These are phyloP conservation scores for Aureobasidium sp. DNA, from an alignment of 2,329 filamentous ascomycete genomes.

Conservation along the genomic window DNA sequence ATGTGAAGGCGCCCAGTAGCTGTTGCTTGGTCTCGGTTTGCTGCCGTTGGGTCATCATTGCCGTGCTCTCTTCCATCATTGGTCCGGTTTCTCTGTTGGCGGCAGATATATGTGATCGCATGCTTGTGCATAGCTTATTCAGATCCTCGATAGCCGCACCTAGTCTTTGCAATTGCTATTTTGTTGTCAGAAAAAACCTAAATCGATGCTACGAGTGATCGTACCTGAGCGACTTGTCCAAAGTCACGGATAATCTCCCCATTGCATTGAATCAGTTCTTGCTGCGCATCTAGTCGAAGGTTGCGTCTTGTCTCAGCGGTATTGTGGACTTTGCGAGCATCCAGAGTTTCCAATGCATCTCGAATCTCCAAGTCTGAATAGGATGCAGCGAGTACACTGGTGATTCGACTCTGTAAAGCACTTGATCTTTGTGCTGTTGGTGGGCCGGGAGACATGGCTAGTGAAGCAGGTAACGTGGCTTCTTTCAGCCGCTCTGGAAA, in stretches of 20 bases:
- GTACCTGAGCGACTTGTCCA: constrained; percentile 75
- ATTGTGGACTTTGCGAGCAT: constrained; percentile 62
- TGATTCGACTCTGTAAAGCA: constrained; percentile 73
- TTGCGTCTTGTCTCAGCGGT: constrained; percentile 70
- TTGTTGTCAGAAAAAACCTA: background rate
- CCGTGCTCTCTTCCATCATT: constrained; percentile 67
- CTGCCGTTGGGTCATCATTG: constrained; percentile 62
- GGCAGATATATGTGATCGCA: constrained; percentile 68
- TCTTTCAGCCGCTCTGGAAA: constrained; percentile 10
- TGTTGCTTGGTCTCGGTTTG: constrained; percentile 73
- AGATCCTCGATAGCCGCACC: constrained; percentile 68
- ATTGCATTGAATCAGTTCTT: constrained; percentile 88
- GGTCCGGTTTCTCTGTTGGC: constrained; percentile 67
- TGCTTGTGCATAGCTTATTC: constrained; percentile 70
- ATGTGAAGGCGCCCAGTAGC: constrained; percentile 66
- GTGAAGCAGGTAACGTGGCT: background rate
- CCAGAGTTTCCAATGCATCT: constrained; percentile 71
- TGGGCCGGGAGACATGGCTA: background rate
- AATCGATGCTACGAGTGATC: background rate
- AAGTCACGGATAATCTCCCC: constrained; percentile 83
- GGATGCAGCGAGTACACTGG: constrained; percentile 78
- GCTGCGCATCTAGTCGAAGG: constrained; percentile 74
- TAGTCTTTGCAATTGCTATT: constrained; percentile 77
- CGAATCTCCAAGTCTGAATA: constrained; percentile 90
- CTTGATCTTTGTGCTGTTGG: constrained; percentile 37